Evolutionary conservation across 495 filamentous ascomycete species (phyloP).

Genomic region (Podospora australis): DNA sequence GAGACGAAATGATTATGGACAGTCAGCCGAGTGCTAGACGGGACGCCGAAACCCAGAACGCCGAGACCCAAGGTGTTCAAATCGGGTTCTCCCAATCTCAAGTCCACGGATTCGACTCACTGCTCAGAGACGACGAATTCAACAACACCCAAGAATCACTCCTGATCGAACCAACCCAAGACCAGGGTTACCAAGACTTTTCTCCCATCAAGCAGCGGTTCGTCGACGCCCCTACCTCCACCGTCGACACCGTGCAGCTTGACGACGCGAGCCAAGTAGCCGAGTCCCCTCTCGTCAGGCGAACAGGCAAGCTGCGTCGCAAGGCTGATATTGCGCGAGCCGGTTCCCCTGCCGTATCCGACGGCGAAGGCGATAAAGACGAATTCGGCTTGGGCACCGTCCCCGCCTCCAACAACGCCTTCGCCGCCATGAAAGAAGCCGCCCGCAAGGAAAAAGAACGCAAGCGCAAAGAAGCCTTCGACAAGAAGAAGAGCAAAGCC

Average conservation of each 20-base stretch:
- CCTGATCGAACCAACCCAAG: conserved; percentile 76
- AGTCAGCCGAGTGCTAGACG: too few relatives aligned
- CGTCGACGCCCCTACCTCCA: conserved; percentile 56
- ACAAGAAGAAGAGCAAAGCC: conserved; percentile 84
- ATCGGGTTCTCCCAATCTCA: conserved; percentile 50
- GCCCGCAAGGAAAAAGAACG: conserved; percentile 48
- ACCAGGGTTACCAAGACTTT: conserved; percentile 63
- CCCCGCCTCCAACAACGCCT: conserved; percentile 40
- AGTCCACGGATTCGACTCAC: conserved; percentile 44
- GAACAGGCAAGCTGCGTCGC: conserved; percentile 54
- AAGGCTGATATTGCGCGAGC: conserved; percentile 31
- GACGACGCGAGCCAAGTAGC: conserved; percentile 29
- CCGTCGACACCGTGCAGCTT: conserved; percentile 62
- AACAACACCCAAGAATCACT: conserved; percentile 52
- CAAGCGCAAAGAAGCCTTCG: conserved; percentile 47
- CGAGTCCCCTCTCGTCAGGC: conserved; percentile 55
- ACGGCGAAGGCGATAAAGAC: conserved; percentile 54
- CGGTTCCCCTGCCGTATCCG: conserved; percentile 22
- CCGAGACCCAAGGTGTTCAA: conserved; percentile 42
- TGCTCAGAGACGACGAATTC: conserved; percentile 32
- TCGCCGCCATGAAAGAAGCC: conserved; percentile 70
- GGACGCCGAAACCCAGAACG: conserved; percentile 29
- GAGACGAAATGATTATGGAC: conserved; percentile 56
- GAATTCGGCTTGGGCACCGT: conserved; percentile 33
- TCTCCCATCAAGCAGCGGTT: conserved; percentile 56